Base-by-base conservation (phyloP, 2,329 filamentous ascomycete species). In the Aspergillus fischeri region DNA sequence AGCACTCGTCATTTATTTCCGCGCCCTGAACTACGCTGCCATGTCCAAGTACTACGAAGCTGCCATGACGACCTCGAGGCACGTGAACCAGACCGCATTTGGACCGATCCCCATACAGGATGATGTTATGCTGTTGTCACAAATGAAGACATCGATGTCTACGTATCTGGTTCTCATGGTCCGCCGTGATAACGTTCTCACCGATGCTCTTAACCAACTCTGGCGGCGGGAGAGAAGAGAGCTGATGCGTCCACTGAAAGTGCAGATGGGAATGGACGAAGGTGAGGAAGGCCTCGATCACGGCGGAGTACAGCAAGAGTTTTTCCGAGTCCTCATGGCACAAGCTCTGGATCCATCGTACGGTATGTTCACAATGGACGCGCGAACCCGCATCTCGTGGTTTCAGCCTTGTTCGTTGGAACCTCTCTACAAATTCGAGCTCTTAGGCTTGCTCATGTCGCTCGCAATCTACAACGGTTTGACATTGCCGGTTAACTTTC, bases 241-340 rank as follows among this genome's bases (percentile, higher is more conserved):
- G 74, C 78, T 97, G 3, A 78, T 93, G 67, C 85, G 91, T 27
- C 94, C 94, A 1, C 77, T 99, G 35, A 96, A 96, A 67, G 88
- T 99, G 8, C 87, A 91, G 52, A 84, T 97, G 56, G 92, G 92
- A 3, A 88, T 91, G 69, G 87, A 91, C 35, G 81, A 81, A 53
- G 91, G 91, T 29, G 94, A 97, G 72, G 87, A 95, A 70, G 94
- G 94, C 0, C 85, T 95, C 35, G 94, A 99, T 72, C 91, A 93
- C 51, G 94, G 94, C 47, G 94, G 94, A 61, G 92, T 99, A 1
- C 93, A 97, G 66, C 92, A 96, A 70, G 94, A 99, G 62, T 97
- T 96, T 71, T 97, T 99, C 76, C 86, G 91, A 17, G 76, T 97
- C 28, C 86, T 90, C 20, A 86, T 97, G 64, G 85, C 85, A 0